Evolutionary conservation across 73 alveolate species (phyloP), one percentile per base, ranked within the genome.

Genomic region (Diophrys appendiculata): DNA sequence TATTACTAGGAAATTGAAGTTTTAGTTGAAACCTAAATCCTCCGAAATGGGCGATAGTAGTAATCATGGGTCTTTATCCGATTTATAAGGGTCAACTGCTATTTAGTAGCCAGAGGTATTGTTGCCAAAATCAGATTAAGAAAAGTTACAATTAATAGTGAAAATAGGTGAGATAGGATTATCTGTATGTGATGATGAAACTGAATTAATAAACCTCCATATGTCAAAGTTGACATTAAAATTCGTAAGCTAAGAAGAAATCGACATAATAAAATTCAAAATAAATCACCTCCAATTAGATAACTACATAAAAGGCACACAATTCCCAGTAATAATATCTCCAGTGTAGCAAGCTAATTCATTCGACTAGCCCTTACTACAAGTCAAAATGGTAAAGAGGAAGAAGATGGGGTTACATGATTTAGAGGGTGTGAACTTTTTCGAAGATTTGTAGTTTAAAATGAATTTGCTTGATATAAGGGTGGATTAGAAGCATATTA

Each of bases 241-340:
- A 5, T 43, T 43, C 5, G 60, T 11, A 11, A 43, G 18, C 5
- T 11, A 18, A 43, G 60, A 43, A 18, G 60, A 43, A 43, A 5
- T 43, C 5, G 60, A 43, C 18, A 43, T 11, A 18, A 11, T 43
- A 43, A 43, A 43, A 43, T 60, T 60, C 71, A 60, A 60, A 11
- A 60, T 60, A 23, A 14, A 60, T 25, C 71, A 23, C 71, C 5
- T 60, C 13, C 29, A 60, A n/a, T 60, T 60, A 25, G 75, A 67
- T 5, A 67, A 67, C 54, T 3, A 25, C 52, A 25, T 67, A 26
- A 67, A 67, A 28, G 75, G 31, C 24, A 67, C 35, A 3, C 11
- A 60, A 25, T 60, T 60, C 71, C 26, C 26, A 3, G 71, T 60
- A 11, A 60, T 60, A 11, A 14, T 60, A 25, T 14, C 71, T 3